Percentiles rank a stretch among this genome's conserved stretches.
Evolutionary conservation across 257 asterid species (phyloP).

Genomic region (Scutellaria baicalensis): DNA sequence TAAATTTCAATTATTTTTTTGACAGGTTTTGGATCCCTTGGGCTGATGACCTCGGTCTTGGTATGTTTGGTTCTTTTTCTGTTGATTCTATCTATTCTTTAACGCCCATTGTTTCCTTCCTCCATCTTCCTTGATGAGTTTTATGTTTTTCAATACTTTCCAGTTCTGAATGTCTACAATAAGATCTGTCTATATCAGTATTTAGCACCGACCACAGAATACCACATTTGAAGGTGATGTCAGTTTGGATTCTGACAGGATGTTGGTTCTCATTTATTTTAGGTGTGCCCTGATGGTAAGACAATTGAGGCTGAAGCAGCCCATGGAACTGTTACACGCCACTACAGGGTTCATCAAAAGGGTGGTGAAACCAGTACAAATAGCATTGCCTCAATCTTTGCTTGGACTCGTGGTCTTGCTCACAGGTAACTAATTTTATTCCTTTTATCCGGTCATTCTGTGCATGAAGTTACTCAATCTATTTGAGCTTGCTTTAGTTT

Average conservation of each 20-base stretch:
- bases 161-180: not conserved
- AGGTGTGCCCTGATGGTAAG: conserved; percentile 99
- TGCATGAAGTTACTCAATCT: not conserved
- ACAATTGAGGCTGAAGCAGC: conserved; percentile 99
- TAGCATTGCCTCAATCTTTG: conserved; percentile 98
- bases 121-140: not conserved
- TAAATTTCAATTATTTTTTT: conserved; percentile 9
- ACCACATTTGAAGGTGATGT: not conserved
- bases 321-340: conserved; percentile 98
- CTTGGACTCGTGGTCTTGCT: conserved; percentile 99
- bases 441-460: not conserved
- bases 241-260: conserved; percentile 11
- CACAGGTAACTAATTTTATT: conserved; percentile 52
- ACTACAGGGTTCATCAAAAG: conserved; percentile 92
- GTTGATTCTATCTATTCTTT: not conserved
- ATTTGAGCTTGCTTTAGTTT: not conserved
- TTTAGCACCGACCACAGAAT: not conserved
- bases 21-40: conserved; percentile 98
- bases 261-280: conserved; percentile 14
- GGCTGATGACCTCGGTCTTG: conserved; percentile 97
- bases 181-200: not conserved
- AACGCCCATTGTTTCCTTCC: not conserved
- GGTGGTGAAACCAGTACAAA: conserved; percentile 99
- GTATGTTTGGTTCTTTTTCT: conserved; percentile 31
- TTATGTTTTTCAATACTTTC: not conserved